phyloP scores from a whole-genome alignment of 306 rosid species.

The Dicorynia guianensis region DNA sequence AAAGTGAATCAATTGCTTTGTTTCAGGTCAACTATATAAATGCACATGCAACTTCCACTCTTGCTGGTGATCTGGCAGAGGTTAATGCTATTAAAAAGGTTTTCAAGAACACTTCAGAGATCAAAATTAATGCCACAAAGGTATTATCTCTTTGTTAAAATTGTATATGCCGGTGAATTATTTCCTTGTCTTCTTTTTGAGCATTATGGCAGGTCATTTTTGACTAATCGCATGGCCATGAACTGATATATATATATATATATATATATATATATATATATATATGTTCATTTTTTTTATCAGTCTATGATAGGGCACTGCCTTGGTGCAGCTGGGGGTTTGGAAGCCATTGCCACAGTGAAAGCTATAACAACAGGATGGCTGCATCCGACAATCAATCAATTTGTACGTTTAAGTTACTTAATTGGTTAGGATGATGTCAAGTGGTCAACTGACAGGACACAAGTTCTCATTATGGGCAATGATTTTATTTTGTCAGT shows the following conservation, averaged over 20 bases:
- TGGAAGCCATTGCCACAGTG: slow-evolving; percentile 98
- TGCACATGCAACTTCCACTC: slow-evolving; percentile 99
- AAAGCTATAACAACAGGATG: slow-evolving; percentile 97
- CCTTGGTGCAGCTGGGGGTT: slow-evolving; percentile 98
- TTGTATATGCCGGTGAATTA: slow-evolving; percentile 24
- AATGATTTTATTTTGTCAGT: slow-evolving; percentile 16
- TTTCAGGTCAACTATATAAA: slow-evolving; percentile 95
- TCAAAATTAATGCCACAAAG: slow-evolving; percentile 98
- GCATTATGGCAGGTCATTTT: slow-evolving; percentile 27
- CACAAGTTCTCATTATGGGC: background rate
- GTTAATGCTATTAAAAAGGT: slow-evolving; percentile 94
- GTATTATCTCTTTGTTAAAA: slow-evolving; percentile 48
- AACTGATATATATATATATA: slow-evolving; percentile 32
- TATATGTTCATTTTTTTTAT: slow-evolving; percentile 31
- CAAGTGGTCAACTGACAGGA: slow-evolving; percentile 19
- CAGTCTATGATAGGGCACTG: slow-evolving; percentile 99
- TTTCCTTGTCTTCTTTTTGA: slow-evolving; percentile 9
- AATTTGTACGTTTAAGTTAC: slow-evolving; percentile 74
- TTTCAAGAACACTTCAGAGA: slow-evolving; percentile 83
- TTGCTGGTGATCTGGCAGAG: slow-evolving; percentile 97
- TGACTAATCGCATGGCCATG: slow-evolving; percentile 21
- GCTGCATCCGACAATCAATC: slow-evolving; percentile 96
- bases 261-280: slow-evolving; percentile 13
- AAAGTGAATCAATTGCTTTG: slow-evolving; percentile 23
- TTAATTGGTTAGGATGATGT: slow-evolving; percentile 21